phyloP scores from a whole-genome alignment of 176 grass and related monocot species.

The Thalia dealbata region DNA sequence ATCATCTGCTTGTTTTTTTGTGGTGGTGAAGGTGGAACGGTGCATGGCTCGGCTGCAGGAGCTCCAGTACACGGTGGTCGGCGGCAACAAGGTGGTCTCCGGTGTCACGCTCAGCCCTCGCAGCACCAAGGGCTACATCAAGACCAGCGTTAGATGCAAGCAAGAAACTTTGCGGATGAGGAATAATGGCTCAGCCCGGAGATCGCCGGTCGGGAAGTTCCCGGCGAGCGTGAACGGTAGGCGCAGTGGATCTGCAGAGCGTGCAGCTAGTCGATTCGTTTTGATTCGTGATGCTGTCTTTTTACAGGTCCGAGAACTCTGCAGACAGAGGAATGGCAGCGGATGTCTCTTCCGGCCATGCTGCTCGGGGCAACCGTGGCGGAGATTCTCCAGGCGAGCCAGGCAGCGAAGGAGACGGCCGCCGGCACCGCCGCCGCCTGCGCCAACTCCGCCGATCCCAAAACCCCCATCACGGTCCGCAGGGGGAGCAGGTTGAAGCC shows the following conservation, averaged over 20 bases:
- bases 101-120: conserved; percentile 84
- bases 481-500: conserved; percentile 18
- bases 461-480: conserved; percentile 32
- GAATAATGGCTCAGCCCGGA: conserved; percentile 27
- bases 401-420: conserved; percentile 49
- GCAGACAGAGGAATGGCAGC: conserved; percentile 41
- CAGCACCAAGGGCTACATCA: conserved; percentile 80
- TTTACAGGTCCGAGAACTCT: background rate
- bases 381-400: conserved; percentile 71
- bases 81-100: conserved; percentile 69
- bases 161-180: conserved; percentile 81
- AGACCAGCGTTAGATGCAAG: conserved; percentile 86
- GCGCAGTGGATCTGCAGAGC: background rate
- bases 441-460: conserved; percentile 20
- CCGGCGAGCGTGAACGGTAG: conserved; percentile 19
- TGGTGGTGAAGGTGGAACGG: conserved; percentile 52
- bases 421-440: conserved; percentile 14
- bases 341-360: conserved; percentile 77
- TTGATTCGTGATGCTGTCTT: background rate
- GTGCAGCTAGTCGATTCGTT: background rate
- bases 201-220: conserved; percentile 62
- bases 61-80: conserved; percentile 86
- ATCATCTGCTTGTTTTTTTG: background rate
- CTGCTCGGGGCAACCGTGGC: conserved; percentile 61
- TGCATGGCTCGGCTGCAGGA: conserved; percentile 94